These are phyloP conservation scores for Mycena vitilis DNA, from an alignment of 768 basidiomycete species.

Conservation along the genomic window DNA sequence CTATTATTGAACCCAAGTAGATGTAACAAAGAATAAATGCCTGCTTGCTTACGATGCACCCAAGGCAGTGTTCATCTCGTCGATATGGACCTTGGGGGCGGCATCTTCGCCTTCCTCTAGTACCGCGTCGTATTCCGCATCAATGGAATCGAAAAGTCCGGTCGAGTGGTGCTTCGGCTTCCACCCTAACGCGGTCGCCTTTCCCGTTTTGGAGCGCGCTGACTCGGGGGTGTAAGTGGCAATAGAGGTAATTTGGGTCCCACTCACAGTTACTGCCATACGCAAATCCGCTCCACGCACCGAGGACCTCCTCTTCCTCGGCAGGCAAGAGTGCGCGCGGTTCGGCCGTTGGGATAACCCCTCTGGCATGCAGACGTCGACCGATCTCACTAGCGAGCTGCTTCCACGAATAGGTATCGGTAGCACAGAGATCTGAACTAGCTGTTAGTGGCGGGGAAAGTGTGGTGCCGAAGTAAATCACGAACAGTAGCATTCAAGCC, in stretches of 20 bases:
- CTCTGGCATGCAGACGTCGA: slow-evolving; percentile 25
- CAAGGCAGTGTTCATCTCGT: slow-evolving; percentile 34
- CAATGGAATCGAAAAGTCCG: slow-evolving; percentile 35
- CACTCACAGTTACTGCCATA: slow-evolving; percentile 36
- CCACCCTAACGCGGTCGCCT: slow-evolving; percentile 33
- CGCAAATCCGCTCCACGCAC: slow-evolving; percentile 34
- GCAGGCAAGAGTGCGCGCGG: slow-evolving; percentile 20
- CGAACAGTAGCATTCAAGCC: slow-evolving; percentile 35
- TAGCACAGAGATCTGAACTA: slow-evolving; percentile 28
- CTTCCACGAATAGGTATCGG: slow-evolving; percentile 34
- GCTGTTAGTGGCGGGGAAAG: not conserved
- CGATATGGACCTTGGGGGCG: slow-evolving; percentile 35
- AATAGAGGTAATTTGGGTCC: too few species aligned
- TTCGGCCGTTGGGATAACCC: slow-evolving; percentile 28
- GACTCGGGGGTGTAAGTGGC: not conserved
- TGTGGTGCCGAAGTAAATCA: not conserved
- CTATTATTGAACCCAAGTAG: not conserved
- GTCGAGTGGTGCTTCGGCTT: slow-evolving; percentile 29
- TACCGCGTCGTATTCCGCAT: slow-evolving; percentile 33
- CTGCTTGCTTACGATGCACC: not conserved
- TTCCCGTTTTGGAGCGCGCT: slow-evolving; percentile 34
- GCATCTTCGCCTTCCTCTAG: slow-evolving; percentile 30
- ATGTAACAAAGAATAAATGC: not conserved
- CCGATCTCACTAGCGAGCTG: slow-evolving; percentile 32
- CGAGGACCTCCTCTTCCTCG: slow-evolving; percentile 30